Base-by-base conservation (phyloP, 2,329 filamentous ascomycete species). In the Aspergillus proliferans region DNA sequence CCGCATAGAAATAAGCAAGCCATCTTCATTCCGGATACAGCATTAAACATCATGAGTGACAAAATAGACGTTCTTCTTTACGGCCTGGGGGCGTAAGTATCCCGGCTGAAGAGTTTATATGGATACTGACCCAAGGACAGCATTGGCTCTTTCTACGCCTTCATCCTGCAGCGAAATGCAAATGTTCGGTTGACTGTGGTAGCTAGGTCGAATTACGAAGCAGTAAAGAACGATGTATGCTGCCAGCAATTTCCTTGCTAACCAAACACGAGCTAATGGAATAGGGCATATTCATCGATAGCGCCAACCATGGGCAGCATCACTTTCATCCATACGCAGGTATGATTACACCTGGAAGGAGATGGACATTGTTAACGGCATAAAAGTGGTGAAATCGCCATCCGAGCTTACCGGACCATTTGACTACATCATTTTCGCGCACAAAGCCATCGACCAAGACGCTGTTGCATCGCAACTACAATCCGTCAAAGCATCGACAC, bases 141-240 rank as follows among this genome's bases (percentile, higher is more conserved):
- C 0, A 80, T 81, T 46, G 79, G 79, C 24, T 79, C 77, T 2
- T 81, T 82, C 53, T 82, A 82, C 56, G 75, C 77, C 6, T 81
- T 80, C 50, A 73, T 81, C 33, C 57, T 81, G 0, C 71, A 67
- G 46, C 71, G 74, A 2, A 66, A 62, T 28, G 53, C 69, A 2
- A 64, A 63, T 19, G 69, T 75, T 7, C 65, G 64, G 4, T 50
- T 76, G 14, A 72, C 70, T 0, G 72, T 75, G 0, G 67, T 73
- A 10, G 73, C 72, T 7, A 67, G 73, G 50, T 75, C 73, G 1
- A 76, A 75, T 46, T 74, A 74, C 43, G 66, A 73, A 4, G 70
- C 66, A 6, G 71, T 76, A 2, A 64, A 67, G 21, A 50, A 59
- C 10, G 63, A 73, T 52, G 71, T 72, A 52, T 34, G 58, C 14